Evolutionary conservation across 148 eudicot species (phyloP), one percentile per base, ranked within the genome.

Genomic region (Pharnaceum exiguum): DNA sequence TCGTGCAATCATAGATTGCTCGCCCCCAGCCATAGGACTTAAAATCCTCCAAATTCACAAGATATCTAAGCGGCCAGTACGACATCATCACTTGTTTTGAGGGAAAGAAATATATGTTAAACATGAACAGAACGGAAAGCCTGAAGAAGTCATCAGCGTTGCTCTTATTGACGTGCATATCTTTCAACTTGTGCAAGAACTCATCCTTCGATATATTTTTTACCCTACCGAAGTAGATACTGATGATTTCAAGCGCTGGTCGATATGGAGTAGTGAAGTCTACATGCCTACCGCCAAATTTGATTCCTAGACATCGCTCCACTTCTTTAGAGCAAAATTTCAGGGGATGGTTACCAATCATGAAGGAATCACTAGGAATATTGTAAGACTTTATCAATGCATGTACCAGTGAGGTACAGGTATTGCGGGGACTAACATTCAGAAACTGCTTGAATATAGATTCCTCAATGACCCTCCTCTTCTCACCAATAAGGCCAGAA

Each of bases 101-200:
- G 5, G 29, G 8, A 16, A 54, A 54, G 43, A 54, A 54, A 12
- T 19, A 54, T 18, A 54, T 28, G 8, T 38, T 54, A 5, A 54
- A 54, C 44, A 54, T 54, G 15, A 3, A 35, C 40, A 33, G 23
- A 12, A 54, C 58, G 2, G 58, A 54, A 1, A 54, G 15, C 28
- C 44, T 22, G 23, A 53, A 54, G 19, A 54, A 54, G 58, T 54
- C 58, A 54, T 35, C 45, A 0, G 44, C 16, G 7, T 35, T 54
- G 3, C 23, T 3, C 6, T 22, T 35, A 18, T 35, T 30, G 18
- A 54, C 44, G 1, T 54, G 17, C 58, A 54, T 54, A 7, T 35
- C 6, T 8, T 23, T 32, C 26, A 54, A 36, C 24, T 36, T 54
- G 8, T 54, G 10, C 58, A 21, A 3, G 7, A 54, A 22, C 1